These are phyloP conservation scores for Fusarium guadeloupense DNA, from an alignment of 2,329 filamentous ascomycete species.

Conservation along the genomic window DNA sequence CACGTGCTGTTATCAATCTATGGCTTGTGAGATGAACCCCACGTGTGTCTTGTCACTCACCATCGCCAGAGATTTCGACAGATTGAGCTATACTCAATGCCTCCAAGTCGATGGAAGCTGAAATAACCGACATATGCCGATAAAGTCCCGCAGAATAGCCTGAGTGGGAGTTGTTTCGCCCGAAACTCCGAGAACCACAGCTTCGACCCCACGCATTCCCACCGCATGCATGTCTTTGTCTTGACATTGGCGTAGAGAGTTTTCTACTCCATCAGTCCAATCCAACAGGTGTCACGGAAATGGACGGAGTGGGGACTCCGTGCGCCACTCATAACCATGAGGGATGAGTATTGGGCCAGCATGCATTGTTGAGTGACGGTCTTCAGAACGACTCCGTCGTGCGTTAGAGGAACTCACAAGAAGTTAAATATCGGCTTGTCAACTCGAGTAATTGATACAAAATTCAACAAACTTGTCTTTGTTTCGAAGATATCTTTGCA, in stretches of 20 bases:
- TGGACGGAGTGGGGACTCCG: slow-evolving; percentile 25
- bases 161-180: neutral
- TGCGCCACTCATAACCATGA: too few relatives aligned
- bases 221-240: slow-evolving; percentile 23
- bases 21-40: slow-evolving; percentile 14
- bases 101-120: neutral
- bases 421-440: slow-evolving; percentile 4
- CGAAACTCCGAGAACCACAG: neutral
- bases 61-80: too few relatives aligned
- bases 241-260: slow-evolving; percentile 22
- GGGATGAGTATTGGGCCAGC: too few relatives aligned
- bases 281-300: slow-evolving; percentile 4
- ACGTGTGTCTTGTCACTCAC: neutral
- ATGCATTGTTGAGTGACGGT: too few relatives aligned
- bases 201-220: slow-evolving; percentile 26
- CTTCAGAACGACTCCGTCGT: neutral
- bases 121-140: neutral
- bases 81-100: slow-evolving; percentile 22
- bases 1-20: slow-evolving; percentile 27
- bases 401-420: neutral
- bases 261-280: neutral
- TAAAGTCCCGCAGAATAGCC: neutral
- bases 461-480: neutral
- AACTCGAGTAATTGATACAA: neutral
- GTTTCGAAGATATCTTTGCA: neutral